These are phyloP conservation scores for Neovahlkampfia damariscottae DNA, from an alignment of 78 protist species.

Conservation along the genomic window DNA sequence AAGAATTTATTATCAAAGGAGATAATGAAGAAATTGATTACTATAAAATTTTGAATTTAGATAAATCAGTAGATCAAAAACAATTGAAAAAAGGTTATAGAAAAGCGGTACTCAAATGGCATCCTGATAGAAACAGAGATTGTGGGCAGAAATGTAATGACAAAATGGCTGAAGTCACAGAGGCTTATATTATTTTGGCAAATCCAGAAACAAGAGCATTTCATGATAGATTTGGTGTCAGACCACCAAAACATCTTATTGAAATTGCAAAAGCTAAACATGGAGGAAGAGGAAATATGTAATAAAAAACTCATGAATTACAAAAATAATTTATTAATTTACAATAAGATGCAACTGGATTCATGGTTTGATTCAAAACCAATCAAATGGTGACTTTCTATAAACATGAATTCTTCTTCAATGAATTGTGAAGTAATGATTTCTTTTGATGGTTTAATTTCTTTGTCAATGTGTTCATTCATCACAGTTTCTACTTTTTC, in stretches of 20 bases:
- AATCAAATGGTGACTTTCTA: too few species aligned
- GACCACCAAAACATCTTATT: background rate
- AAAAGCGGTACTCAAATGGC: conserved; percentile 34
- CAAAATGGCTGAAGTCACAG: conserved; percentile 26
- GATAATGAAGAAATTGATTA: background rate
- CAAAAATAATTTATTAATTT: too few species aligned
- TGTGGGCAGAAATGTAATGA: conserved; percentile 9
- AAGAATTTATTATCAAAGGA: too few species aligned
- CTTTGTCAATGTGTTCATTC: too few species aligned
- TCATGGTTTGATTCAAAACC: too few species aligned
- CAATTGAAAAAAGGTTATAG: conserved; percentile 22
- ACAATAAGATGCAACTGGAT: too few species aligned
- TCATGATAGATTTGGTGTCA: background rate
- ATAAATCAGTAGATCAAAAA: background rate
- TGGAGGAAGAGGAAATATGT: background rate
- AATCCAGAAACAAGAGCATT: background rate
- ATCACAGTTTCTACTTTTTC: too few species aligned
- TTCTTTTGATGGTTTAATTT: too few species aligned
- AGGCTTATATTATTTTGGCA: conserved; percentile 31
- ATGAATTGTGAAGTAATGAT: too few species aligned
- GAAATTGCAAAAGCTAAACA: background rate
- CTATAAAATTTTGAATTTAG: conserved; percentile 11
- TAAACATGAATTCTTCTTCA: too few species aligned
- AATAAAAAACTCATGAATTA: background rate
- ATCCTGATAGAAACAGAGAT: conserved; percentile 33